Base-by-base conservation (phyloP, 768 basidiomycete genomes). In the Lanmaoa rubissima region DNA sequence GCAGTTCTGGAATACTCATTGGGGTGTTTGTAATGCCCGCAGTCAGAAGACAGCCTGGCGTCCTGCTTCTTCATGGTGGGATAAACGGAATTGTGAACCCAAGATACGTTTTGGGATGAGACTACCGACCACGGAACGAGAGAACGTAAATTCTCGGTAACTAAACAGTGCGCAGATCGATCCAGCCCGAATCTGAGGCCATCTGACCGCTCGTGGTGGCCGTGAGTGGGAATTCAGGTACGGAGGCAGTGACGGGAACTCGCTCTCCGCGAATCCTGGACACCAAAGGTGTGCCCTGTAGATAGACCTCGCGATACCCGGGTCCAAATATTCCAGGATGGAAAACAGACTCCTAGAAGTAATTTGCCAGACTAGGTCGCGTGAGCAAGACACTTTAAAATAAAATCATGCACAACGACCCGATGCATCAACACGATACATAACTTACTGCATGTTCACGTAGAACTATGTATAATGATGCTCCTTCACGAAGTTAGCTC, bases 41-140 rank as follows among this genome's bases (percentile, higher is more conserved):
- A 16, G 34, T 41, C 36, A 49, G 50, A 52, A 51, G 46, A 45
- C 36, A 14, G 13, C 39, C 7, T 26, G 12, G 21, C 21, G 24
- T 38, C 35, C 38, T 21, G 36, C 40, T 53, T 44, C 57, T 48
- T 55, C 59, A 2, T 49, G 58, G 51, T 41, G 52, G 19, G 14
- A 49, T 50, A 53, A 59, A 48, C 48, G 47, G 51, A 45, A 49
- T 47, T 50, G 43, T 9, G 28, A 21, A 19, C n/a, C 9, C 7
- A 32, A 19, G 31, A 42, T 16, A 28, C 12, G 19, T 51, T 16
- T 12, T 35, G 17, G 28, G 48, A 50, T 28, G 31, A 12, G 26
- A 31, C 28, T 7, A 59, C 46, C 42, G 32, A 48, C 50, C 24
- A 36, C 24, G 24, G 32, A 28, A 40, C 6, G 13, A 19, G 14